These are phyloP conservation scores for Boletellus emodensis DNA, from an alignment of 768 basidiomycete species.

Conservation along the genomic window DNA sequence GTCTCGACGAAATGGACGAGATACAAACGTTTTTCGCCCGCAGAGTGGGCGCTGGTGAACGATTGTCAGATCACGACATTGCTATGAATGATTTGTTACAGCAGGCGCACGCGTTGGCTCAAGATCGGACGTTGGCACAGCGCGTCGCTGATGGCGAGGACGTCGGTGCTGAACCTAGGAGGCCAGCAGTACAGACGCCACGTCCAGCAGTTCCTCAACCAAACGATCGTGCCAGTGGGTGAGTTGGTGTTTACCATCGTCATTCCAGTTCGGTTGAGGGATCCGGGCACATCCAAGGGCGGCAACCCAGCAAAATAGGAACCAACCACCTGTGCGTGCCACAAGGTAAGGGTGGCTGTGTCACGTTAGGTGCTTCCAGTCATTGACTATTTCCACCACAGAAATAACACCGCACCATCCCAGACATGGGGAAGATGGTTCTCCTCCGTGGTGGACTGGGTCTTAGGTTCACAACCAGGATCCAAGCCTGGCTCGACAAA, in stretches of 20 bases:
- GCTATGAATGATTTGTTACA: conserved; percentile 24
- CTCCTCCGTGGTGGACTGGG: conserved; percentile 6
- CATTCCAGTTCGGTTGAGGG: neutral
- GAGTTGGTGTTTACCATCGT: neutral
- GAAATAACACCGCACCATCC: neutral
- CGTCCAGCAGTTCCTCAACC: neutral
- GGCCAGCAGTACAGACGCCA: neutral
- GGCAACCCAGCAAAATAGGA: neutral
- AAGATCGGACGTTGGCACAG: conserved; percentile 23
- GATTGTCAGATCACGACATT: conserved; percentile 21
- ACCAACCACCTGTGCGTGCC: neutral
- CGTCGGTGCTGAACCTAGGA: neutral
- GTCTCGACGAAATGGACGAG: conserved; percentile 17
- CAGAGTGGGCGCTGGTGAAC: conserved; percentile 2
- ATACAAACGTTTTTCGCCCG: conserved; percentile 8
- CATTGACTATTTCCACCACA: neutral
- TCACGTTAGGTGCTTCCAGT: neutral
- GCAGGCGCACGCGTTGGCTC: conserved; percentile 18
- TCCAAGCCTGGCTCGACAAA: neutral
- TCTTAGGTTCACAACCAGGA: neutral
- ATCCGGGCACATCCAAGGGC: conserved; percentile 2
- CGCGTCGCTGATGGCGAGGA: conserved; percentile 13
- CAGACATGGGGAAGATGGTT: conserved; percentile 23
- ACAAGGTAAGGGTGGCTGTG: conserved; percentile 8
- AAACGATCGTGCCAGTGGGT: neutral